phyloP scores from a whole-genome alignment of 2,329 filamentous ascomycete genomes.

The Cladosporium sp. region DNA sequence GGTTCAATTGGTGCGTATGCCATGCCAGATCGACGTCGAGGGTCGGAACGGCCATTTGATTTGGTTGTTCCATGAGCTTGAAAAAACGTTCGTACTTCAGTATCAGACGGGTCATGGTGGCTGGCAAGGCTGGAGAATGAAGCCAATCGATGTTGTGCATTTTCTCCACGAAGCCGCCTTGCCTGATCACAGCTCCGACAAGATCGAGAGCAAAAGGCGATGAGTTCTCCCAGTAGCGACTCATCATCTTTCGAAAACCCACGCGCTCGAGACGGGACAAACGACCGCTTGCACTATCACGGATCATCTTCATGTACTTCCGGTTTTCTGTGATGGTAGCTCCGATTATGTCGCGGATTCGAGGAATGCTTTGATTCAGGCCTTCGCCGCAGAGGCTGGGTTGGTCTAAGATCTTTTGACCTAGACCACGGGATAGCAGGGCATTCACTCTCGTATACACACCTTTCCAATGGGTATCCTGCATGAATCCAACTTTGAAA shows the following conservation, averaged over 20 bases:
- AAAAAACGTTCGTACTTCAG: slow-evolving; percentile 63
- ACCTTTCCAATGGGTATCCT: background rate
- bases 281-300: slow-evolving; percentile 9
- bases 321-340: slow-evolving; percentile 35
- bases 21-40: slow-evolving; percentile 71
- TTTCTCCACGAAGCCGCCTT: slow-evolving; percentile 64
- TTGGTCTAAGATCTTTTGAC: slow-evolving; percentile 33
- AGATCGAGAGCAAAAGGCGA: slow-evolving; percentile 62
- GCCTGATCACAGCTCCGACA: slow-evolving; percentile 59
- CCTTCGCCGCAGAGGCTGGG: slow-evolving; percentile 2
- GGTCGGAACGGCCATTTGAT: slow-evolving; percentile 59
- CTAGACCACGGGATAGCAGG: slow-evolving; percentile 44
- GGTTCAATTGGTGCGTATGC: slow-evolving; percentile 75
- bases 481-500: background rate
- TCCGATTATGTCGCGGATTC: slow-evolving; percentile 50
- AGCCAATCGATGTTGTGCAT: slow-evolving; percentile 76
- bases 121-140: slow-evolving; percentile 59
- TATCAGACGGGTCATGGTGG: slow-evolving; percentile 62
- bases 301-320: slow-evolving; percentile 36
- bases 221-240: slow-evolving; percentile 64
- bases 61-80: slow-evolving; percentile 48
- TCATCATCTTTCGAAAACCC: slow-evolving; percentile 62
- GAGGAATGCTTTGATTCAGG: slow-evolving; percentile 40
- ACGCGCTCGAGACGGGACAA: slow-evolving; percentile 28
- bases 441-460: slow-evolving; percentile 16